Evolutionary conservation across 495 filamentous ascomycete species (phyloP).

Genomic region (Podospora anserina): DNA sequence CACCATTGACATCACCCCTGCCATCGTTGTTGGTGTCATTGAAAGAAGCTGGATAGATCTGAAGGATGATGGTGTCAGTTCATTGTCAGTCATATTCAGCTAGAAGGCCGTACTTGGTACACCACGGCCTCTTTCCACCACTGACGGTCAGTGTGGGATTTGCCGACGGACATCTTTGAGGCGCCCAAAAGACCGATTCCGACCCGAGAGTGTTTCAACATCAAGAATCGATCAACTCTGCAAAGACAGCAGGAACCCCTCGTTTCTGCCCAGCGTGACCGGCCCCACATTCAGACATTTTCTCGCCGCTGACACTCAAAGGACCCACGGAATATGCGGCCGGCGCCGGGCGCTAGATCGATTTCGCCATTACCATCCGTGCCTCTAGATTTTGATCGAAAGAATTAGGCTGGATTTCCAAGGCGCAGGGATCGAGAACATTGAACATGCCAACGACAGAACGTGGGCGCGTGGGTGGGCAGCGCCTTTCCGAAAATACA

Average conservation of each 20-base stretch:
- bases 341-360: not conserved
- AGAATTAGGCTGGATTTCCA: not conserved
- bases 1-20: constrained; percentile 64
- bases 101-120: not conserved
- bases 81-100: not conserved
- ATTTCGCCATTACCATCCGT: not conserved
- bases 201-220: not conserved
- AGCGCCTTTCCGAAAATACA: constrained; percentile 4
- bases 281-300: not conserved
- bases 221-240: not conserved
- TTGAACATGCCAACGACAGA: not conserved
- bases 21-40: constrained; percentile 68
- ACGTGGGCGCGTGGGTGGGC: not conserved
- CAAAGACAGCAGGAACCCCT: not conserved
- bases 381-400: not conserved
- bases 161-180: not conserved
- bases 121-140: not conserved
- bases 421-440: not conserved
- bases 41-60: constrained; percentile 68
- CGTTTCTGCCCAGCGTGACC: not conserved
- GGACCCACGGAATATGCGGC: not conserved
- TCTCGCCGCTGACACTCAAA: not conserved
- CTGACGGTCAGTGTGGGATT: not conserved
- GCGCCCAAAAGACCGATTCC: not conserved
- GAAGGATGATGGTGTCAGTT: constrained; percentile 20